Conservation (phyloP, 1,284 basidiomycete species). For the Leccinum griseonigrum region DNA sequence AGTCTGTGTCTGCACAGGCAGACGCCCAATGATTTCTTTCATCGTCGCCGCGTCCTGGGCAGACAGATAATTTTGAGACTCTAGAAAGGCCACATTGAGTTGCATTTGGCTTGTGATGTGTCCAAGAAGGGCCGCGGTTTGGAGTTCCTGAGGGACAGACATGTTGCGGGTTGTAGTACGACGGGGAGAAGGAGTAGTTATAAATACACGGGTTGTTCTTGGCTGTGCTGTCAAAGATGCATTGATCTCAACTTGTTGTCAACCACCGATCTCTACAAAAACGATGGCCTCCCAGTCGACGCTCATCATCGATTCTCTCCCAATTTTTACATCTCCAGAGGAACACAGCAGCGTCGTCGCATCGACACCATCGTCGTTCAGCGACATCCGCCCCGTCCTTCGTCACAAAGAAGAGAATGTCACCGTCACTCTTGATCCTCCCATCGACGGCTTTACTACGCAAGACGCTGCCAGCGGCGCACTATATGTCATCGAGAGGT, state of each 20-base stretch:
- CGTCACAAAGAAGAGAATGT: constrained; percentile 71
- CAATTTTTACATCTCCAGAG: constrained; percentile 62
- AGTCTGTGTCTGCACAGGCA: constrained; percentile 34
- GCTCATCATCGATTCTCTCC: constrained; percentile 46
- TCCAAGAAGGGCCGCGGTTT: constrained; percentile 42
- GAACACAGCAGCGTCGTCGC: constrained; percentile 65
- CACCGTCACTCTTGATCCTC: constrained; percentile 63
- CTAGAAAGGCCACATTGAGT: constrained; percentile 60
- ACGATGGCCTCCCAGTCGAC: constrained; percentile 11
- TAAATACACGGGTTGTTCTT: not conserved
- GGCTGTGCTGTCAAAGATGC: not conserved
- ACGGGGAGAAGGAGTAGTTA: not conserved
- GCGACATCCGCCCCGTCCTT: constrained; percentile 77
- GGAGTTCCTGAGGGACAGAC: constrained; percentile 20
- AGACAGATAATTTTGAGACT: constrained; percentile 55
- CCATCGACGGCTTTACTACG: constrained; percentile 52
- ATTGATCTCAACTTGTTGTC: not conserved
- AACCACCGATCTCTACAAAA: not conserved
- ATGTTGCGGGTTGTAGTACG: constrained; percentile 5
- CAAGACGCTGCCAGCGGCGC: constrained; percentile 57
- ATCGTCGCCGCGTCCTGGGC: constrained; percentile 45
- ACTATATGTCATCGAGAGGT: constrained; percentile 85
- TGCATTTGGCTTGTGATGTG: constrained; percentile 64
- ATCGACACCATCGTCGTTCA: constrained; percentile 79
- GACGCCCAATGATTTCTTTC: constrained; percentile 47